phyloP scores from a whole-genome alignment of 768 basidiomycete genomes.

The Butyriboletus loyo region DNA sequence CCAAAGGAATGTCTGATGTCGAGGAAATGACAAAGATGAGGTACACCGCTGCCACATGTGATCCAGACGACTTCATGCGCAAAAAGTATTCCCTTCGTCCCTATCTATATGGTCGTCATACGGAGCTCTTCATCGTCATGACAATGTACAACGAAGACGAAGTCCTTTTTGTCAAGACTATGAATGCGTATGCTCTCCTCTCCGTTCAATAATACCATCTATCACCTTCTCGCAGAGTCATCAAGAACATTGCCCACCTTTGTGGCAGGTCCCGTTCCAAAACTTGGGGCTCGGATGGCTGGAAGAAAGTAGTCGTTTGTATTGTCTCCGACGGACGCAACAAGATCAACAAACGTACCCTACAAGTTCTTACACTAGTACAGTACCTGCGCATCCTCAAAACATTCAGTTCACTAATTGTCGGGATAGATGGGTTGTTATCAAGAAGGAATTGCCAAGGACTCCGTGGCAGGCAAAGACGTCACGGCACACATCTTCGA shows the following conservation, averaged over 20 bases:
- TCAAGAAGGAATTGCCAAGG: conserved; percentile 88
- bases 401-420: not conserved
- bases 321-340: conserved; percentile 81
- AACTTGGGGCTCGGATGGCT: conserved; percentile 84
- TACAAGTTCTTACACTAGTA: conserved; percentile 84
- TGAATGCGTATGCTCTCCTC: conserved; percentile 65
- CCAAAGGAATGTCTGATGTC: conserved; percentile 54
- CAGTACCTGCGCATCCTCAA: conserved; percentile 20
- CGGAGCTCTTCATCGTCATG: conserved; percentile 94
- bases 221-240: conserved; percentile 49
- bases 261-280: conserved; percentile 68
- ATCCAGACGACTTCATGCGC: conserved; percentile 84
- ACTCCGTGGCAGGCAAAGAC: conserved; percentile 84
- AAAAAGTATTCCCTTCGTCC: conserved; percentile 76
- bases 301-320: conserved; percentile 90
- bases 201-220: not conserved
- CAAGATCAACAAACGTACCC: conserved; percentile 87
- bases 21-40: conserved; percentile 84
- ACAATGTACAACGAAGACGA: conserved; percentile 97
- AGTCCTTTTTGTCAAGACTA: conserved; percentile 70
- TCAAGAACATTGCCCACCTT: conserved; percentile 82
- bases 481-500: conserved; percentile 94
- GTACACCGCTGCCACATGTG: conserved; percentile 86
- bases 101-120: conserved; percentile 74
- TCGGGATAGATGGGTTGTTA: conserved; percentile 71